Base-by-base conservation (phyloP, 2,329 filamentous ascomycete genomes). In the Pseudocercospora vitis region DNA sequence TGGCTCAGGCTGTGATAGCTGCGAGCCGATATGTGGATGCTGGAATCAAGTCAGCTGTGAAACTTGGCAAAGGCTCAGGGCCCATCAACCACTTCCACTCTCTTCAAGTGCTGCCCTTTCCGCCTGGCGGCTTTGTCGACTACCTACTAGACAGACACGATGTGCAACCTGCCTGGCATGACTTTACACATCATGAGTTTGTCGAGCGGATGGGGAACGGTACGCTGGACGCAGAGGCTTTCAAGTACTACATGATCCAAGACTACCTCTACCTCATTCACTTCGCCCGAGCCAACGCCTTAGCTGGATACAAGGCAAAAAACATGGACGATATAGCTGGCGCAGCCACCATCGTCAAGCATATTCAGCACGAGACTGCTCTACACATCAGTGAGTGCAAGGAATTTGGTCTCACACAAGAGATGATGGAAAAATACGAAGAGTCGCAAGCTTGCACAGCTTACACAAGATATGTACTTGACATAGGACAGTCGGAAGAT, bases 261-360 rank as follows among this genome's bases (percentile, higher is more conserved):
- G 92, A 97, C 66, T 96, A 96, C 65, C 78, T 96, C 3, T 97
- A 94, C 66, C 75, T 96, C 37, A 80, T 88, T 42, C 91, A 96
- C 66, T 97, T 96, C 71, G 85, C 91, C 1, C 81, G 92, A 61
- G 91, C 91, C 40, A 92, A 91, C 68, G 87, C 90, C 6, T 78
- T 97, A 7, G 88, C 89, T 2, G 85, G 87, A 0, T 96, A 95
- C 74, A 97, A 96, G 71, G 82, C 85, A 1, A 88, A 86, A 58
- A 82, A 78, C 7, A 83, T 94, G 61, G 76, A 82, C 16, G 86
- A 90, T 50, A 91, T 95, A 58, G 78, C 82, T 12, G 81, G 82
- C 78, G 82, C 82, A 2, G 83, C 86, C 32, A 77, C 81, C 56
- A 89, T 92, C 50, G 85, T 96, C 4, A 74, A 81, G 7, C 87